Conservation (phyloP, 2,329 filamentous ascomycete genomes). For the Pseudofabraea citricarpa region DNA sequence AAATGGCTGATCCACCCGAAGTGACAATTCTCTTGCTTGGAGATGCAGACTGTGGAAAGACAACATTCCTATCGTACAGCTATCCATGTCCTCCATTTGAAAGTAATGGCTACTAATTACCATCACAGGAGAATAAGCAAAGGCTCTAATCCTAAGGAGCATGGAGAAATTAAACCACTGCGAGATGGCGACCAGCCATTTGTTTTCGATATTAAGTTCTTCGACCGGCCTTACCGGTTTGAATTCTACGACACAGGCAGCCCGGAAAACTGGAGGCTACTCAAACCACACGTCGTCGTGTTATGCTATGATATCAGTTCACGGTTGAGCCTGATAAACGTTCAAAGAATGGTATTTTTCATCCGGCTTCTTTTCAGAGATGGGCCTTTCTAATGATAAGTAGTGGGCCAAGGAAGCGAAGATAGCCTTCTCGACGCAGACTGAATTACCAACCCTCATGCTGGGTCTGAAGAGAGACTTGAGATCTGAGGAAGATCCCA, state of each 20-base stretch:
- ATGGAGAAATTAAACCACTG: constrained; percentile 42
- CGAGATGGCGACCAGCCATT: constrained; percentile 57
- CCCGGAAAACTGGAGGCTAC: constrained; percentile 53
- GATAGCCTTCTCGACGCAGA: constrained; percentile 35
- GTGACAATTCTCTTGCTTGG: constrained; percentile 55
- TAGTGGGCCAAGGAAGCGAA: constrained; percentile 56
- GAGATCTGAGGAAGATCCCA: constrained; percentile 50
- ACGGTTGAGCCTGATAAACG: constrained; percentile 51
- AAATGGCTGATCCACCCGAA: constrained; percentile 33
- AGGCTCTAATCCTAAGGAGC: constrained; percentile 33
- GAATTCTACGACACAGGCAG: constrained; percentile 57
- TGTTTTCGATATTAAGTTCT: constrained; percentile 47
- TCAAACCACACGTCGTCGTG: constrained; percentile 52
- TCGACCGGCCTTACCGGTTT: constrained; percentile 43
- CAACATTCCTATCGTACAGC: constrained; percentile 58
- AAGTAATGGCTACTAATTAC: no score
- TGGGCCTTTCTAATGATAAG: not conserved
- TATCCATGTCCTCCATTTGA: no score
- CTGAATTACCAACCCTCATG: constrained; percentile 49
- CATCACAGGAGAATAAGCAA: constrained; percentile 46
- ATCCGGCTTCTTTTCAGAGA: not conserved
- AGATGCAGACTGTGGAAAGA: constrained; percentile 55
- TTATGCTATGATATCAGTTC: constrained; percentile 60
- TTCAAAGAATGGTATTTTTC: constrained; percentile 46
- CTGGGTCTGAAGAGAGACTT: constrained; percentile 58